Evolutionary conservation across 2,329 filamentous ascomycete genomes (phyloP), one percentile per base, ranked within the genome.

Genomic region (Fusarium sp.): DNA sequence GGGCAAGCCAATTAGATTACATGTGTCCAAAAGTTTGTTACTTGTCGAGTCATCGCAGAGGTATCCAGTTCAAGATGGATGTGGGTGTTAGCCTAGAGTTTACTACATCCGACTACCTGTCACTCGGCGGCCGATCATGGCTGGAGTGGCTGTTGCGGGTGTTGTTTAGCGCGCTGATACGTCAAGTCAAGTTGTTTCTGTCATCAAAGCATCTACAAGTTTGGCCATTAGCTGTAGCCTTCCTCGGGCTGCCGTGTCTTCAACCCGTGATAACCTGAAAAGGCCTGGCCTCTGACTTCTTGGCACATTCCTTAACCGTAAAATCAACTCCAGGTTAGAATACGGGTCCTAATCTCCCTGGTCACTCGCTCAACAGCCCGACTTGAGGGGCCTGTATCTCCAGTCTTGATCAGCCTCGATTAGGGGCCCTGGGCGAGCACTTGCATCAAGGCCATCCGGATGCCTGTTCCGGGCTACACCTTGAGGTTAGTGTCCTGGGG

Each of bases 401-500:
- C 39, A 57, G 36, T 32, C 15, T 43, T 61, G 38, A 33, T 49
- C 33, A 41, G 33, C 9, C 27, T 37, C 39, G 33, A n/a, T 14
- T 45, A 32, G 56, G 37, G 33, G 11, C 14, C 51, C 32, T 47
- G 55, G 21, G 48, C 29, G 19, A 61, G 37, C 32, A 53, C 55
- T 64, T 57, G 60, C 60, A 56, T 42, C 39, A 50, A 43, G 47
- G 47, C 50, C 37, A 35, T 43, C 61, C 47, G 47, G 48, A 35
- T 41, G 56, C 21, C 44, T 43, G 33, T 17, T 27, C 51, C 36
- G 17, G 50, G 47, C 49, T 61, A 39, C 14, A 41, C 56, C 55
- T 44, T 57, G 51, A 31, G 19, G 7, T 48, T 37, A 21, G 25
- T 31, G 29, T 29, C 23, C 43, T n/a, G 31, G 38, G 37, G n/a